phyloP scores from a whole-genome alignment of 768 basidiomycete species.

The Pleurotus salmoneostramineus region DNA sequence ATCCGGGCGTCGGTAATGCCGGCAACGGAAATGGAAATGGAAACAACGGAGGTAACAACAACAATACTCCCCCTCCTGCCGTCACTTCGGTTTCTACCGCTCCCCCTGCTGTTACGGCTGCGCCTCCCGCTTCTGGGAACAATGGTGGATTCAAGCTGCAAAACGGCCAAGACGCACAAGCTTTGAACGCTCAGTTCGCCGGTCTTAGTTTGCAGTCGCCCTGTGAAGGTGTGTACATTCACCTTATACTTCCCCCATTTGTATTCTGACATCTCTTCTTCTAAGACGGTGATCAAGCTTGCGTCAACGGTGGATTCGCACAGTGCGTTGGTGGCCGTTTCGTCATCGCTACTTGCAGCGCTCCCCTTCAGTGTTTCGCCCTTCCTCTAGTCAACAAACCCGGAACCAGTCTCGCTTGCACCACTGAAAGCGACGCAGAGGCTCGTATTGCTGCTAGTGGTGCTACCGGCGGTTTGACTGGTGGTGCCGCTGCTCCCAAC shows the following conservation, averaged over 20 bases:
- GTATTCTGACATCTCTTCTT: constrained; percentile 17
- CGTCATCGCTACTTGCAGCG: constrained; percentile 30
- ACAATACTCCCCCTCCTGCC: constrained; percentile 13
- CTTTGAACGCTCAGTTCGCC: constrained; percentile 49
- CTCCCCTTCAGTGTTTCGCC: constrained; percentile 37
- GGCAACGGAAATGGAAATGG: constrained; percentile 9
- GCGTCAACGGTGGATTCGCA: constrained; percentile 41
- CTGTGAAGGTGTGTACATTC: constrained; percentile 31
- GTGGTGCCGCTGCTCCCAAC: constrained; percentile 11
- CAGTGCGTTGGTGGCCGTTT: constrained; percentile 52
- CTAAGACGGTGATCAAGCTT: constrained; percentile 38
- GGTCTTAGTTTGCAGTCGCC: constrained; percentile 37
- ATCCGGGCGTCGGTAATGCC: constrained; percentile 26
- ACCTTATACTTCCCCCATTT: neutral
- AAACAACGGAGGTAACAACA: constrained; percentile 13
- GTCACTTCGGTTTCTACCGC: constrained; percentile 16
- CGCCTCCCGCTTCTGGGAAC: constrained; percentile 10
- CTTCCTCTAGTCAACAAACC: constrained; percentile 51
- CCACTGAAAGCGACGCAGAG: constrained; percentile 12
- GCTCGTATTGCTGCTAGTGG: constrained; percentile 18
- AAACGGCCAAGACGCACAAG: constrained; percentile 49
- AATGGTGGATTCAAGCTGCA: constrained; percentile 28
- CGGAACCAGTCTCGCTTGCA: constrained; percentile 52
- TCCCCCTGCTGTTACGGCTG: constrained; percentile 5
- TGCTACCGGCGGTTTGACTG: constrained; percentile 35